Evolutionary conservation across 768 basidiomycete genomes (phyloP).

Genomic region (Psilocybe subaeruginosa): DNA sequence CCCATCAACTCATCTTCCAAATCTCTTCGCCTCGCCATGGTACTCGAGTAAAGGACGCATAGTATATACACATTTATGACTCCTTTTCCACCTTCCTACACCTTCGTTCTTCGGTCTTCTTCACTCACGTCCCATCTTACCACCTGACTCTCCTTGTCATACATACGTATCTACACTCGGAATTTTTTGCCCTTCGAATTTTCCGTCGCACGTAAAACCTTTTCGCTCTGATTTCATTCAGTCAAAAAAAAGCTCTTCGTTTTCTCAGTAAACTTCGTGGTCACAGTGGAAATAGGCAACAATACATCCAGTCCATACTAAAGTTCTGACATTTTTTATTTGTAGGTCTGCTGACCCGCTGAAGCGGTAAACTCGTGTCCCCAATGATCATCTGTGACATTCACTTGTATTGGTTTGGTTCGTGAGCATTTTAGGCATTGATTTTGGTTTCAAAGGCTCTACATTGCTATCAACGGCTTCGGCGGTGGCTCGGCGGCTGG

Average conservation of each 20-base stretch:
- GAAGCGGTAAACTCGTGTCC: not conserved
- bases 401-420: conserved; percentile 2
- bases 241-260: not conserved
- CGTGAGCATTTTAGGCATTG: not conserved
- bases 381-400: not conserved
- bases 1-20: too few relatives aligned
- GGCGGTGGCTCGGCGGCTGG: not conserved
- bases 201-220: not conserved
- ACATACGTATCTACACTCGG: not conserved
- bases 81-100: not conserved
- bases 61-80: not conserved
- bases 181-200: not conserved
- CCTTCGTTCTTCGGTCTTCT: not conserved
- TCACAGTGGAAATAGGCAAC: not conserved
- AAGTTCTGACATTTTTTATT: not conserved
- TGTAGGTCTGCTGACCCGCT: not conserved
- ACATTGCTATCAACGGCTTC: conserved; percentile 16
- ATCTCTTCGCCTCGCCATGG: not conserved
- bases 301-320: not conserved
- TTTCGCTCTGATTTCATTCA: not conserved
- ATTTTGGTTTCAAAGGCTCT: not conserved
- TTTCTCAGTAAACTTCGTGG: not conserved
- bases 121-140: not conserved
- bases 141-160: not conserved
- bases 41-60: not conserved